Conservation (phyloP, 2,329 filamentous ascomycete species). For the Neofusicoccum ribis region DNA sequence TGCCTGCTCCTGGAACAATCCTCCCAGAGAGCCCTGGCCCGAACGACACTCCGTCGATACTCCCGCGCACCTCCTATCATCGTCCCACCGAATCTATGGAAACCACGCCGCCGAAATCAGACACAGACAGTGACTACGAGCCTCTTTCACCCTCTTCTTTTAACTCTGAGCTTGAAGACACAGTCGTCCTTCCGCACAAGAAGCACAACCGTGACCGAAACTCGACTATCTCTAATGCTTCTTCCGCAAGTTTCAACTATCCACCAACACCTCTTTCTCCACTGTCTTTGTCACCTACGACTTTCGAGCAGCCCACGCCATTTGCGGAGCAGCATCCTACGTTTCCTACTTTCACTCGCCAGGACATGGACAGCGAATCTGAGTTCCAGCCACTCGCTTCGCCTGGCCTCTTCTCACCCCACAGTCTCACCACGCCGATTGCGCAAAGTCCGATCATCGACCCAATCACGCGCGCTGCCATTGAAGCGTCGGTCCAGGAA, state of each 20-base stretch:
- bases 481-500: conserved; percentile 12
- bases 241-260: conserved; percentile 8
- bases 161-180: conserved; percentile 9
- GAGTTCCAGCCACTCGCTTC: conserved; percentile 8
- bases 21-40: background rate
- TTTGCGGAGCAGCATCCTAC: background rate
- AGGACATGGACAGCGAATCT: conserved; percentile 2
- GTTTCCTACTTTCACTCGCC: conserved; percentile 6
- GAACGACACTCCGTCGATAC: background rate
- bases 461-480: conserved; percentile 7
- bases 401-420: background rate
- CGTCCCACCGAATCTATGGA: conserved; percentile 3
- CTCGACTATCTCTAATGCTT: conserved; percentile 16
- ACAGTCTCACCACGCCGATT: conserved; percentile 1
- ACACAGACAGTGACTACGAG: conserved; percentile 6
- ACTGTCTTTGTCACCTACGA: conserved; percentile 1
- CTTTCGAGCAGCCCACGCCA: conserved; percentile 1
- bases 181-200: background rate
- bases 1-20: background rate
- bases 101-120: conserved; percentile 4
- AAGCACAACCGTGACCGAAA: conserved; percentile 16
- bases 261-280: conserved; percentile 14
- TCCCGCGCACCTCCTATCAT: background rate
- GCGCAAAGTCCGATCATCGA: conserved; percentile 2
- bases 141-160: background rate